Evolutionary conservation across 2,329 filamentous ascomycete species (phyloP), one percentile per base, ranked within the genome.

Genomic region (Aspergillus costaricaensis): DNA sequence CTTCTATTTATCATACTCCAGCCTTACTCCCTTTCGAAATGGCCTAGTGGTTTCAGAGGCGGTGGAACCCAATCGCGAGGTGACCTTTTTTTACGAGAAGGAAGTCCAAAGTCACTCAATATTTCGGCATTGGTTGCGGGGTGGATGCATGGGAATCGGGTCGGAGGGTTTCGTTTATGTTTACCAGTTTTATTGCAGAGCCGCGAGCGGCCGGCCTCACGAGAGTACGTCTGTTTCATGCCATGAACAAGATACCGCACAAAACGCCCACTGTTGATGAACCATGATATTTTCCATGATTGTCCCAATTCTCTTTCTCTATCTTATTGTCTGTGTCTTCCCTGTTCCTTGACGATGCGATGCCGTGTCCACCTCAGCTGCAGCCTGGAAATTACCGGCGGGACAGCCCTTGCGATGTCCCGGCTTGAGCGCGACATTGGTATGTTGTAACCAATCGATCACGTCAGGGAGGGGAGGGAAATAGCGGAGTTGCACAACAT

Each of bases 201-300:
- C 67, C 62, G 65, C 67, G 51, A 68, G 65, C 63, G 62, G 62
- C 63, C 62, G 60, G 59, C 61, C 61, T 64, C 58, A 69, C 62
- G 64, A 67, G 65, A 67, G 61, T 68, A 68, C 65, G 67, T 69
- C 64, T 73, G 67, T 65, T 71, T 72, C 66, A 72, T 72, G 71
- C 67, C 64, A 67, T 68, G 61, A 69, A 71, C 68, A 70, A 74
- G 72, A 74, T 74, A 74, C 72, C 72, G 72, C 70, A 70, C 68
- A 70, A 70, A 69, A 71, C 68, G 68, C 12, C 68, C 63, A 68
- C 66, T 70, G 69, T 72, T 74, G 68, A 74, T 69, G 71, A 74
- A 72, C 65, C 62, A 66, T 67, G 62, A 61, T 62, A 67, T 64
- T 55, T 36, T 65, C 57, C 59, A 64, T 61, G 55, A 60, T 58